Evolutionary conservation across 1,139 yeast species (phyloP), one percentile per base, ranked within the genome.

Genomic region (Candida sanyaensis): DNA sequence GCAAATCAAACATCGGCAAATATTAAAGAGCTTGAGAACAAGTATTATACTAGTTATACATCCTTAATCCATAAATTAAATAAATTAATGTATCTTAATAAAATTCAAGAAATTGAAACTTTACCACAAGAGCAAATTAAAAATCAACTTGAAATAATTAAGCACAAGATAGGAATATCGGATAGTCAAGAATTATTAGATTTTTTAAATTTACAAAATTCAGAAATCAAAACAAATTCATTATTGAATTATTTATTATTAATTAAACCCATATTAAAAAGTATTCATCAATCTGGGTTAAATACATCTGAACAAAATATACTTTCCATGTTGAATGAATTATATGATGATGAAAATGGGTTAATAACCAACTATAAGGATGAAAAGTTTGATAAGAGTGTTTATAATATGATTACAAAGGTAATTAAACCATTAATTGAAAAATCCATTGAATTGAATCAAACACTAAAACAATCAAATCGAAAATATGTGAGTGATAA

Each of bases 281-380:
- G 75, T 1, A 62, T 69, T 4, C 73, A 71, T 50, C 70, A 68
- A 40, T 57, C 64, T 6, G 60, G 66, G 37, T 50, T 66, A 40
- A 66, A 73, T 4, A 56, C 58, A 2, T 63, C 73, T 3, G 78
- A 74, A 52, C 47, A 58, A 27, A 56, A 56, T 23, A 62, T 73
- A 0, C 55, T 64, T 26, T 55, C 61, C 23, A 65, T 61, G 44
- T 53, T 73, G 49, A 42, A 51, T 48, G 21, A 39, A 21, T 42
- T 57, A 43, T 49, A 51, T 37, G 51, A 58, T 26, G 51, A 47
- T 5, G 46, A 53, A 24, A 33, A 46, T 7, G 57, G 55, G 2
- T 31, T 53, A 8, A 38, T 47, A 3, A 39, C 40, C 21, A 31
- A 41, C 11, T 23, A 29, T n/a, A n/a, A 39, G 13, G 24, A 37